Percentiles rank a stretch among this genome's conserved stretches.
These are phyloP conservation scores for Linnemannia zychae DNA, from an alignment of 192 early-diverging fungal genomes.

Conservation along the genomic window DNA sequence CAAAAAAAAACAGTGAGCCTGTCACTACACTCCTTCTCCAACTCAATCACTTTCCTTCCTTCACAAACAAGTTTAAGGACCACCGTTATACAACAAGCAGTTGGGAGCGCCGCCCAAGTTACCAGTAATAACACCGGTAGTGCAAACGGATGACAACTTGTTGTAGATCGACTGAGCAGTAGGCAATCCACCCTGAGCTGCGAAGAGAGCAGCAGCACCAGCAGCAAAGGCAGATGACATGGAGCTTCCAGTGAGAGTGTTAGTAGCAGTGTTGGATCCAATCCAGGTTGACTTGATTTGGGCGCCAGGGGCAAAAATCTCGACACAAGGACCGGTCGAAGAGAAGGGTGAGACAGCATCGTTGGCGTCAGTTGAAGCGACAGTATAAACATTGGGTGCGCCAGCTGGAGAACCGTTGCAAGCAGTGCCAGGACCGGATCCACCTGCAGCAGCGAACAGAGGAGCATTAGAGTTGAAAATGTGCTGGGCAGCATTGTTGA, in stretches of 20 bases:
- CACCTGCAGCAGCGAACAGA: constrained; percentile 75
- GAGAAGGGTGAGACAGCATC: constrained; percentile 77
- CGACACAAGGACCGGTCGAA: constrained; percentile 71
- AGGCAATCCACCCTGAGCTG: constrained; percentile 51
- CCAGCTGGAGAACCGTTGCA: constrained; percentile 64
- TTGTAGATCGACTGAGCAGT: constrained; percentile 59
- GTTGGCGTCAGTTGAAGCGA: constrained; percentile 66
- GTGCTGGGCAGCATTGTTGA: too few species aligned
- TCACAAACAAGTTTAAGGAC: constrained; percentile 12
- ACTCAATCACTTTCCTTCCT: neutral
- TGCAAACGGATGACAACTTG: constrained; percentile 58
- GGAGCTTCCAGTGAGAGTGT: constrained; percentile 93
- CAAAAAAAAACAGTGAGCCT: neutral
- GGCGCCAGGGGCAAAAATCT: constrained; percentile 71
- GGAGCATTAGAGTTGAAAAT: too few species aligned
- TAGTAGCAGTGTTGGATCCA: constrained; percentile 79
- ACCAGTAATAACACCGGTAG: constrained; percentile 59
- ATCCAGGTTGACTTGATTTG: constrained; percentile 64
- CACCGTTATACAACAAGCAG: constrained; percentile 37
- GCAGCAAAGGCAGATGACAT: constrained; percentile 92
- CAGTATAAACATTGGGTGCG: constrained; percentile 58
- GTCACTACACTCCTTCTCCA: neutral
- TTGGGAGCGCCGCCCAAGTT: constrained; percentile 27
- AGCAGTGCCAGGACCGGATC: constrained; percentile 64
- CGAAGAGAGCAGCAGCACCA: constrained; percentile 78